Percentiles rank a stretch among this genome's conserved stretches.
phyloP scores from a whole-genome alignment of 371 early-diverging fungal genomes.

The Nematocida sp. region DNA sequence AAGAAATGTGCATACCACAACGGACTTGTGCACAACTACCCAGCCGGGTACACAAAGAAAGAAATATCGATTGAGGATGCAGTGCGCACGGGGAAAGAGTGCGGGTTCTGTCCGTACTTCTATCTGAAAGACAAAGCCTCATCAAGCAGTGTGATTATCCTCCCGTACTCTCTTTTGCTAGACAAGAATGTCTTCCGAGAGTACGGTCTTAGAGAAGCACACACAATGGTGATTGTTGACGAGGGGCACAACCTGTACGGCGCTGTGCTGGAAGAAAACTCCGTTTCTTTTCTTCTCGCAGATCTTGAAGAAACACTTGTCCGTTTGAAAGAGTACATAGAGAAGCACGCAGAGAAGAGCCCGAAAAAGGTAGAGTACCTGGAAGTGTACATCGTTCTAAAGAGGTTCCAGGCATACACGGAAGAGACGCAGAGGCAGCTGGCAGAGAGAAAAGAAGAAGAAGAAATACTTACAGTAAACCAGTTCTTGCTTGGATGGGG shows the following conservation, averaged over 20 bases:
- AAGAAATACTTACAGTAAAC: constrained; percentile 45
- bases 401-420: constrained; percentile 11
- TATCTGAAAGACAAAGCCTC: constrained; percentile 44
- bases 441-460: constrained; percentile 14
- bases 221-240: constrained; percentile 63
- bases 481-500: constrained; percentile 55
- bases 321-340: not conserved
- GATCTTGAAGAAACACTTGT: constrained; percentile 8
- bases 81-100: constrained; percentile 33
- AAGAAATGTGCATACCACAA: constrained; percentile 57
- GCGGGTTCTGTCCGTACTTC: constrained; percentile 64
- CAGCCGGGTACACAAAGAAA: not conserved
- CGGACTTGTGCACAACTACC: constrained; percentile 22
- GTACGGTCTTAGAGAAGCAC: constrained; percentile 49
- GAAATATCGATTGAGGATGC: constrained; percentile 60
- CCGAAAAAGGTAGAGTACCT: constrained; percentile 15
- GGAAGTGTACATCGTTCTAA: constrained; percentile 32
- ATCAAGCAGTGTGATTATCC: constrained; percentile 58
- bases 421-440: not conserved
- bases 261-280: constrained; percentile 59
- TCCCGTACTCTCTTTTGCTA: constrained; percentile 63
- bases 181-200: constrained; percentile 55
- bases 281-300: constrained; percentile 17
- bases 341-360: constrained; percentile 9
- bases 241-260: constrained; percentile 65